Evolutionary conservation across 805 yeast genomes (phyloP).

Genomic region (Metschnikowia matae): DNA sequence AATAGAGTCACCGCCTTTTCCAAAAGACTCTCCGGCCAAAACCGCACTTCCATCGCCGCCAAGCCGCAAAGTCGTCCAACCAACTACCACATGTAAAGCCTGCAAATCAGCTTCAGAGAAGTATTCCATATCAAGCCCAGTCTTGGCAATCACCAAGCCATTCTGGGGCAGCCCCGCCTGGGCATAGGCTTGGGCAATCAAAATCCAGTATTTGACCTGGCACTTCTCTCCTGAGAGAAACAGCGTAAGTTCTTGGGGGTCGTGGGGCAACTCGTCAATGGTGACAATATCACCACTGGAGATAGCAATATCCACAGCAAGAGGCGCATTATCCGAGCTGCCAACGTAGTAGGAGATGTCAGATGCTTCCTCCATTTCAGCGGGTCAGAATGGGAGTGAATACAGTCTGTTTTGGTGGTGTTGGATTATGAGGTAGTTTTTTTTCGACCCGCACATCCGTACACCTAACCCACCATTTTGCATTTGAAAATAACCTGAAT

Average conservation of each 20-base stretch:
- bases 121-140: constrained; percentile 47
- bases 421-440: not conserved
- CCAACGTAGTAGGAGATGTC: constrained; percentile 34
- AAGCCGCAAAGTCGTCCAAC: constrained; percentile 64
- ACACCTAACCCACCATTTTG: not conserved
- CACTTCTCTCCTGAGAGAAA: constrained; percentile 79
- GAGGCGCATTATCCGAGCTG: constrained; percentile 21
- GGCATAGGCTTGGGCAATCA: constrained; percentile 78
- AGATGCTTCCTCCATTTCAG: constrained; percentile 17
- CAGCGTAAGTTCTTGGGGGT: constrained; percentile 75
- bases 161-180: constrained; percentile 54
- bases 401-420: not conserved
- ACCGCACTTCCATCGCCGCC: constrained; percentile 26
- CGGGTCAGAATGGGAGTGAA: not conserved
- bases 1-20: not conserved
- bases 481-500: no score
- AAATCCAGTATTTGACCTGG: constrained; percentile 74
- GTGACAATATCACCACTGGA: constrained; percentile 78
- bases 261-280: constrained; percentile 84
- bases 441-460: constrained; percentile 4
- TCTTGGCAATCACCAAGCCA: constrained; percentile 58
- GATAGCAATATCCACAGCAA: constrained; percentile 64
- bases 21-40: constrained; percentile 20
- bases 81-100: constrained; percentile 56
- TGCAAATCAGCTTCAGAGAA: constrained; percentile 41